A percentile compares a stretch with the other conserved stretches of the same genome.
Evolutionary conservation across 2,329 filamentous ascomycete genomes (phyloP).

Genomic region (Chaetothyriales sp.): DNA sequence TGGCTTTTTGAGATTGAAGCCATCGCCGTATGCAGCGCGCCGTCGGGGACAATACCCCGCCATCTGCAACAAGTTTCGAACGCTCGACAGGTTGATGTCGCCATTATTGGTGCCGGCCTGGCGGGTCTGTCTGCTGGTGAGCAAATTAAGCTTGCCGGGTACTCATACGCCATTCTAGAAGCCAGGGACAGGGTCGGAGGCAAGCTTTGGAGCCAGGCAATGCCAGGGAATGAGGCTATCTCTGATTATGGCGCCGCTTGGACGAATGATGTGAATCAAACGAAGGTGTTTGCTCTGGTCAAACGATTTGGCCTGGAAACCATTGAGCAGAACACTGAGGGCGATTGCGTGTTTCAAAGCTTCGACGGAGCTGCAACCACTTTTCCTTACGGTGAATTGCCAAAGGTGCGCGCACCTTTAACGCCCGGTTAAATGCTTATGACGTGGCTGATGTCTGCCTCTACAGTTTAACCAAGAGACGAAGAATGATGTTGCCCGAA

Average conservation of each 20-base stretch:
- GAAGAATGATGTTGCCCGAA: slow-evolving; percentile 20
- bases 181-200: slow-evolving; percentile 33
- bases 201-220: slow-evolving; percentile 24
- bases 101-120: slow-evolving; percentile 30
- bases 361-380: slow-evolving; percentile 11
- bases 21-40: slow-evolving; percentile 15
- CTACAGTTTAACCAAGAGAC: slow-evolving; percentile 16
- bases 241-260: slow-evolving; percentile 46
- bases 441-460: not conserved
- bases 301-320: slow-evolving; percentile 28
- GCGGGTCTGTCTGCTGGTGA: slow-evolving; percentile 26
- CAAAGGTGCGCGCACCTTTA: not conserved
- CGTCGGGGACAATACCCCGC: slow-evolving; percentile 37
- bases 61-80: slow-evolving; percentile 34
- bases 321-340: slow-evolving; percentile 36
- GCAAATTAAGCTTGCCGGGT: slow-evolving; percentile 21
- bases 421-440: not conserved
- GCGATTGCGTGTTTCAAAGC: slow-evolving; percentile 32
- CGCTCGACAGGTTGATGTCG: slow-evolving; percentile 26
- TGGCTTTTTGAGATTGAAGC: slow-evolving; percentile 36
- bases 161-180: slow-evolving; percentile 27
- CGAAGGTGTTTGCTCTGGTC: slow-evolving; percentile 27
- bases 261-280: slow-evolving; percentile 46
- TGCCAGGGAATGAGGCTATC: slow-evolving; percentile 15
- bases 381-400: slow-evolving; percentile 15